Base-by-base conservation (phyloP, 768 basidiomycete genomes). In the Candolleomyces efflorescens region DNA sequence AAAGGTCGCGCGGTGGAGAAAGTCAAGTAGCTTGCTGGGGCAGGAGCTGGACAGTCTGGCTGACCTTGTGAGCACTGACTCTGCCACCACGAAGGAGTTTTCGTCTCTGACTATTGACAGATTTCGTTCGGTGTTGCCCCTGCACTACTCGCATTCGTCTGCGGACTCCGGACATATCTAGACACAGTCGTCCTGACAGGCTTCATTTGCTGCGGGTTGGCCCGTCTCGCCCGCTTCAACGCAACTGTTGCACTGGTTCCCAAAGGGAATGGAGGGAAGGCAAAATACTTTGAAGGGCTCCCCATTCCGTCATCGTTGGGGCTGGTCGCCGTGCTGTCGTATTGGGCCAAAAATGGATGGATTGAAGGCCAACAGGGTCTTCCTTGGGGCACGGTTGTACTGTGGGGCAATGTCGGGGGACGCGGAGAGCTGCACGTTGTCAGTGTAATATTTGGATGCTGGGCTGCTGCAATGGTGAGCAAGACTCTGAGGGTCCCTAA, bases 91-190 rank as follows among this genome's bases (percentile, higher is more conserved):
- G 5, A 32, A 32, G 32, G 32, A 32, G 15, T 60, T 53, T 58
- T 39, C 51, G 53, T 41, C 20, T 53, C 52, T 59, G 15, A 61
- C 45, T 51, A 32, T 59, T 38, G 49, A 11, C 65, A 97, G 94
- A 90, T 99, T 60, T 98, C 97, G 2, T 99, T 99, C 67, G 97
- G 97, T 53, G 94, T 98, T 53, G 95, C 97, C 0, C 97, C 97
- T 3, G 88, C 95, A n/a, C 79, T 98, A 45, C 75, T 97, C 36
- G 92, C 89, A 7, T 99, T 97, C 70, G 85, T 84, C 50, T 81
- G 98, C 54, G 97, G 97, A 55, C 82, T 98, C 56, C 84, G 92
- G 60, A 96, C 94, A 11, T 88, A 90, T 60, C 84, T 97, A 58
- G 97, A 99, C 76, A 91, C 89, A 1, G 81, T 95, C 62, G 76